These are phyloP conservation scores for Psilocybe azurescens DNA, from an alignment of 768 basidiomycete genomes.

Conservation along the genomic window DNA sequence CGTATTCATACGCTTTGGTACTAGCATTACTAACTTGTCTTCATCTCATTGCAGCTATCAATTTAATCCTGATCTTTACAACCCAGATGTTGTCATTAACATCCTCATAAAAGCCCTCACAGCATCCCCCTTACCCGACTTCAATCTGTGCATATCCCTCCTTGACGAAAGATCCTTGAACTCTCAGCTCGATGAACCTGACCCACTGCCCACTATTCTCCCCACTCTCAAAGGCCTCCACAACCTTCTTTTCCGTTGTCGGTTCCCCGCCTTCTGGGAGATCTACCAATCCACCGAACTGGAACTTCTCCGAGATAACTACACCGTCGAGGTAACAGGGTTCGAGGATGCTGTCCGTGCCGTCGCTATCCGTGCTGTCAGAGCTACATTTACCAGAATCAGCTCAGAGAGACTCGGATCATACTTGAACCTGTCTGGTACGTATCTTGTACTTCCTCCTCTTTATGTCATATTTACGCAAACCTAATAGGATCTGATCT, in stretches of 20 bases:
- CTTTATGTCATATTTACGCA: neutral
- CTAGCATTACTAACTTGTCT: neutral
- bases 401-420: conserved; percentile 66
- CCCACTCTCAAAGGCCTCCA: conserved; percentile 72
- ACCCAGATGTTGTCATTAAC: conserved; percentile 92
- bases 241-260: conserved; percentile 78
- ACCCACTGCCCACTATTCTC: conserved; percentile 76
- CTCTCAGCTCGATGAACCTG: conserved; percentile 73
- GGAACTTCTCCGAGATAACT: conserved; percentile 80
- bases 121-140: conserved; percentile 87
- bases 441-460: conserved; percentile 14
- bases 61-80: conserved; percentile 93
- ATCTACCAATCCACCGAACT: conserved; percentile 73
- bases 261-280: conserved; percentile 88
- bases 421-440: conserved; percentile 74
- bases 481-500: conserved; percentile 55
- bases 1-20: conserved; percentile 22
- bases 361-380: conserved; percentile 78
- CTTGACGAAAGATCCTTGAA: conserved; percentile 73
- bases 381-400: conserved; percentile 80
- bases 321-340: conserved; percentile 81
- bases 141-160: conserved; percentile 93
- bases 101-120: conserved; percentile 93
- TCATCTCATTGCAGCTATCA: conserved; percentile 69
- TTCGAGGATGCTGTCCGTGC: conserved; percentile 86